A percentile compares a stretch with the other conserved stretches of the same genome.
Conservation (phyloP, 495 filamentous ascomycete genomes). For the Xylaria intraflava region DNA sequence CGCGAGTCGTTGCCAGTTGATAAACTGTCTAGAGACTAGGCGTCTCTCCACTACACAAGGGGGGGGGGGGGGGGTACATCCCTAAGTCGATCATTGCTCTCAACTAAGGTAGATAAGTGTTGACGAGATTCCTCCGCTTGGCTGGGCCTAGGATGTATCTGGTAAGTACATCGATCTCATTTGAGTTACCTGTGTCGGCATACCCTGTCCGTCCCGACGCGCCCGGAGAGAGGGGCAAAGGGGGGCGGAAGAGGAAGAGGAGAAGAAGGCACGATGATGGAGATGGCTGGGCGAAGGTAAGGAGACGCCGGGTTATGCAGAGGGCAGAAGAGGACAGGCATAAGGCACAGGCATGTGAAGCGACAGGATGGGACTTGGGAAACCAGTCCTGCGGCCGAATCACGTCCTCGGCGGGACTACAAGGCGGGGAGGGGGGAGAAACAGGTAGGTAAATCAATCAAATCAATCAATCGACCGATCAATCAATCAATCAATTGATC, state of each 20-base stretch:
- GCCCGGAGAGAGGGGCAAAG: neutral
- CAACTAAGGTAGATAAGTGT: conserved; percentile 30
- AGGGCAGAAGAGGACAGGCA: conserved; percentile 20
- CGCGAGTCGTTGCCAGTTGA: conserved; percentile 78
- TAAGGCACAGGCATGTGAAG: conserved; percentile 24
- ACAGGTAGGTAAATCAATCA: conserved; percentile 1
- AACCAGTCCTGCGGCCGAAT: conserved; percentile 37
- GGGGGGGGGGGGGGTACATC: conserved; percentile 45
- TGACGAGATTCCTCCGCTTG: conserved; percentile 26
- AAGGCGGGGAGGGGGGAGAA: conserved; percentile 9
- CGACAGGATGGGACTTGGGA: conserved; percentile 40
- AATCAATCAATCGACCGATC: conserved; percentile 2
- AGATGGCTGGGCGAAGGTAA: conserved; percentile 35
- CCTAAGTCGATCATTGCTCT: conserved; percentile 39
- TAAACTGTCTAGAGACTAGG: conserved; percentile 54
- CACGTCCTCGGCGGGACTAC: conserved; percentile 28
- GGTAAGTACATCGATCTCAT: conserved; percentile 27
- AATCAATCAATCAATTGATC: conserved; percentile 1
- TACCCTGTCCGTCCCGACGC: conserved; percentile 28
- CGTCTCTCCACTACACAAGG: conserved; percentile 51
- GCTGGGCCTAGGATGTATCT: neutral
- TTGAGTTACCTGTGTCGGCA: conserved; percentile 24
- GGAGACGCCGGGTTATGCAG: conserved; percentile 35
- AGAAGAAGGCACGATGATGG: conserved; percentile 19
- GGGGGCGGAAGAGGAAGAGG: neutral